These are phyloP conservation scores for Fomes fomentarius DNA, from an alignment of 1,284 basidiomycete genomes.

Conservation along the genomic window DNA sequence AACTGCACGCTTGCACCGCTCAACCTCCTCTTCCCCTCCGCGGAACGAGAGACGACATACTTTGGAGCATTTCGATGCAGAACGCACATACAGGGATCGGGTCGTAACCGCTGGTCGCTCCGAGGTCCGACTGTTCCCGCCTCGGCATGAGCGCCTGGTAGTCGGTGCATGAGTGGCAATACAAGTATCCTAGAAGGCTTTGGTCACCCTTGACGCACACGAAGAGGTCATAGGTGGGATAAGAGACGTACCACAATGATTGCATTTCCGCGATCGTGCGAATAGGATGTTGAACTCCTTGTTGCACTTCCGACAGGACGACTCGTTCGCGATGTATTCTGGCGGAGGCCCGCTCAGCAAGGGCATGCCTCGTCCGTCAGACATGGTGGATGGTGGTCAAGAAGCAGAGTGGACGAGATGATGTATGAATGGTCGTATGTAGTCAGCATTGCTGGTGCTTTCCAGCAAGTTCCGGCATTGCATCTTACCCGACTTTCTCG, in stretches of 20 bases:
- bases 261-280: conserved; percentile 63
- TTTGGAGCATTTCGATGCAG: conserved; percentile 69
- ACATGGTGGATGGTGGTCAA: conserved; percentile 13
- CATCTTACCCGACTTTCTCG: conserved; percentile 3
- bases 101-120: conserved; percentile 59
- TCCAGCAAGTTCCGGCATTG: conserved; percentile 10
- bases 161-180: conserved; percentile 73
- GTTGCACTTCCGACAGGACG: conserved; percentile 69
- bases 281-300: conserved; percentile 76
- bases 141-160: conserved; percentile 77
- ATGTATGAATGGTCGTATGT: conserved; percentile 5
- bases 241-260: conserved; percentile 68
- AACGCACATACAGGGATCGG: conserved; percentile 65
- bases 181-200: conserved; percentile 57
- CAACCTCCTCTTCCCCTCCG: conserved; percentile 1
- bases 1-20: conserved; percentile 44
- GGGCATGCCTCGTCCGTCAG: conserved; percentile 53
- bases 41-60: conserved; percentile 44
- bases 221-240: neutral
- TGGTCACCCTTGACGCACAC: neutral
- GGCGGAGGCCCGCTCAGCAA: conserved; percentile 62
- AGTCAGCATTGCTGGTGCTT: conserved; percentile 4
- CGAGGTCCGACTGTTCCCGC: conserved; percentile 19
- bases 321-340: conserved; percentile 41
- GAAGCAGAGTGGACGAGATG: neutral